phyloP scores from a whole-genome alignment of 1,284 basidiomycete species.

The Irpex sp. region DNA sequence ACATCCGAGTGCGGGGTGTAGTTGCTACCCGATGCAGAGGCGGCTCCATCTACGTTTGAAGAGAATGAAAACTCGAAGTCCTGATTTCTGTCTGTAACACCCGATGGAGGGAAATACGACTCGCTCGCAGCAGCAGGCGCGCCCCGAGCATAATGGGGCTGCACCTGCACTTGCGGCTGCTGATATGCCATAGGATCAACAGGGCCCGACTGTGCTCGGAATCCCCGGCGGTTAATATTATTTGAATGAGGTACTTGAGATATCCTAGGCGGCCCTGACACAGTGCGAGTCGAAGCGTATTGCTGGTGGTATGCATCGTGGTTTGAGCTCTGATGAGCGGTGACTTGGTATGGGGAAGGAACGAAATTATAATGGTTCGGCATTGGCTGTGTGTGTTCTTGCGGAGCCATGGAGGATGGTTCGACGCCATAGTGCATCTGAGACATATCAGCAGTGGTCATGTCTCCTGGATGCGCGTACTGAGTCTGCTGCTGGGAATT shows the following conservation, averaged over 20 bases:
- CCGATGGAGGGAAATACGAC: neutral
- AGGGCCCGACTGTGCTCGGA: neutral
- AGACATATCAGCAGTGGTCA: constrained; percentile 1
- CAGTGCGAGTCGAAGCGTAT: neutral
- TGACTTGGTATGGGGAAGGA: constrained; percentile 6
- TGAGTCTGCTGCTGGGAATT: neutral
- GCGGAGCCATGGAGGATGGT: constrained; percentile 7
- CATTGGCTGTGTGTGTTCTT: neutral
- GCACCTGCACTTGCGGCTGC: neutral
- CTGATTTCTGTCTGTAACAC: neutral
- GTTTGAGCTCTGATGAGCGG: neutral
- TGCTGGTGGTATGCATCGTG: neutral
- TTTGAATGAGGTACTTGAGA: neutral
- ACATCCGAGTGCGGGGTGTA: neutral
- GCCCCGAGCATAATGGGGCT: neutral
- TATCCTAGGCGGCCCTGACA: neutral
- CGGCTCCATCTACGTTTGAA: neutral
- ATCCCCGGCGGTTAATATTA: neutral
- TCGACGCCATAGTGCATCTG: constrained; percentile 7
- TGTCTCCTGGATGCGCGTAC: constrained; percentile 2
- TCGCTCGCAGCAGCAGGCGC: neutral
- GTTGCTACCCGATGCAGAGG: neutral
- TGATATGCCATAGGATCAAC: neutral
- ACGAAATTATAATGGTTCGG: constrained; percentile 26
- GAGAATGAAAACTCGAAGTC: constrained; percentile 5